Evolutionary conservation across 2,329 filamentous ascomycete genomes (phyloP), one percentile per base, ranked within the genome.

Genomic region (Cercospora beticola): DNA sequence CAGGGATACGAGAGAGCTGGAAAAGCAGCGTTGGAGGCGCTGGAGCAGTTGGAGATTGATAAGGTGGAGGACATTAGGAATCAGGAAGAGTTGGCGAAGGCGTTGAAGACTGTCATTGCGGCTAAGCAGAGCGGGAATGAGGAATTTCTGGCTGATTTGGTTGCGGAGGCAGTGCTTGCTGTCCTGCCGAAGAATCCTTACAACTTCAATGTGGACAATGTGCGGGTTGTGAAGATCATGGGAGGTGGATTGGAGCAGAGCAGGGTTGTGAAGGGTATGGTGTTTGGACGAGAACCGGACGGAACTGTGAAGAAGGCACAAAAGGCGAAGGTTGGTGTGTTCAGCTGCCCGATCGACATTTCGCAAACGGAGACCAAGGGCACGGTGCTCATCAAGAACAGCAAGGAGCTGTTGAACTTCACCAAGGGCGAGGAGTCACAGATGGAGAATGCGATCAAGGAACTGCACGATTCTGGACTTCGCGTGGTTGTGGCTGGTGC

Each of bases 191-290:
- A 97, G 86, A 97, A 97, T 83, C 92, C 95, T 23, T 83, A 87
- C 79, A 94, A 96, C 83, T 99, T 99, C 87, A 99, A 97, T 82
- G 93, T 99, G 73, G 95, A 99, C 85, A 99, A 99, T 81, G 90
- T 99, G 76, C 92, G 95, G 69, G 96, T 99, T 68, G 96, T 99
- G 76, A 99, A 99, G 87, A 99, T 99, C 78, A 98, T 99, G 94
- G 95, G 95, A 76, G 94, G 95, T 73, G 93, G 91, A 79, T 84
- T 99, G 78, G 92, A 96, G 77, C 94, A 99, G 84, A 97, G 93
- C 81, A 90, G 89, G 74, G 94, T 99, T 14, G 91, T 99, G 69
- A 96, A 92, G 86, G 95, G 95, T 74, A 99, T 99, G 95, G 96
- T 99, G 63, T 98, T 99, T 79, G 90, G 93, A 76, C 91, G 96